phyloP scores from a whole-genome alignment of 192 early-diverging fungal species.

The Lobosporangium transversale region DNA sequence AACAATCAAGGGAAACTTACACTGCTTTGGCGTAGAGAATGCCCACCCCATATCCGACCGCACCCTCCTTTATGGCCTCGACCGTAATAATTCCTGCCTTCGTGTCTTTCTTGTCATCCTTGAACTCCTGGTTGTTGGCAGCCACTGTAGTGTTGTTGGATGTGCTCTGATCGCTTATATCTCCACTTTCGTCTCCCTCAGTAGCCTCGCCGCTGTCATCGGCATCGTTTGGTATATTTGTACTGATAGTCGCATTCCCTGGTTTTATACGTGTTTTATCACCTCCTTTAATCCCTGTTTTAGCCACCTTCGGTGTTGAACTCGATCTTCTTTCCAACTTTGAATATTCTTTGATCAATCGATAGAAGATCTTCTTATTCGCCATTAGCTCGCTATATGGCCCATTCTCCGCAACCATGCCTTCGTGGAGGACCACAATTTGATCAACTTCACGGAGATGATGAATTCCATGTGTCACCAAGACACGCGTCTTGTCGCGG shows the following conservation, averaged over 20 bases:
- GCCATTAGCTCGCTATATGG: constrained; percentile 62
- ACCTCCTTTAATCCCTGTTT: too few species aligned
- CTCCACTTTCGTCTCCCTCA: too few species aligned
- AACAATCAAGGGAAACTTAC: constrained; percentile 1
- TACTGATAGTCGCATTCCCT: too few species aligned
- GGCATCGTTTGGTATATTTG: too few species aligned
- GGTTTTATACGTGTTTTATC: too few species aligned
- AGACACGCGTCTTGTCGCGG: constrained; percentile 69
- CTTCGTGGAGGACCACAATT: constrained; percentile 58
- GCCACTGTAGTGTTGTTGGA: too few species aligned
- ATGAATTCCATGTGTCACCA: constrained; percentile 65
- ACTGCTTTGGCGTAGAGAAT: constrained; percentile 1
- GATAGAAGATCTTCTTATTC: constrained; percentile 49
- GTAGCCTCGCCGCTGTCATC: too few species aligned
- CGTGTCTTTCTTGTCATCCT: constrained; percentile 10
- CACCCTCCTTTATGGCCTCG: constrained; percentile 12
- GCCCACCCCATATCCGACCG: background rate
- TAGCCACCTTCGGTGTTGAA: too few species aligned
- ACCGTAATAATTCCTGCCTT: constrained; percentile 16
- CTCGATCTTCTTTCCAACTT: too few species aligned
- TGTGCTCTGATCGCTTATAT: too few species aligned
- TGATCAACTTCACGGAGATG: constrained; percentile 57
- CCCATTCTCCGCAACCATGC: constrained; percentile 63
- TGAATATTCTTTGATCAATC: constrained; percentile 51
- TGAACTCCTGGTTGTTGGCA: too few species aligned